Evolutionary conservation across 2,329 filamentous ascomycete species (phyloP).

Genomic region (Didymosphaeria variabile): DNA sequence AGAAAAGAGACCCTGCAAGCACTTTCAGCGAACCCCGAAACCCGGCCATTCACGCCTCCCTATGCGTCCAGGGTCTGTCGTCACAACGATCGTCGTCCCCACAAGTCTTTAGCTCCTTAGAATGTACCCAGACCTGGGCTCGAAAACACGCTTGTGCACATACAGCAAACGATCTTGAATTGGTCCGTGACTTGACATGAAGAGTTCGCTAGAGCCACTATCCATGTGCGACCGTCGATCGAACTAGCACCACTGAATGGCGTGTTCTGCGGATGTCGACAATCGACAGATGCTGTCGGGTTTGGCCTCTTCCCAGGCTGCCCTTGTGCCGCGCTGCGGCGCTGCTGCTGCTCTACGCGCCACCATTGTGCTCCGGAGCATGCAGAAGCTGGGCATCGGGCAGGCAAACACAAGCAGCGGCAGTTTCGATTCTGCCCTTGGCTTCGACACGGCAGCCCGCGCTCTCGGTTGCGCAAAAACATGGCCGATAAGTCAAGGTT

Average conservation of each 20-base stretch:
- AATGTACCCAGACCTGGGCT: constrained; percentile 3
- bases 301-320: background rate
- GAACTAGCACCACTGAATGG: constrained; percentile 2
- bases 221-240: constrained; percentile 9
- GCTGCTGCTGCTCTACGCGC: constrained; percentile 11
- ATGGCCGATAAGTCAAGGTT: constrained; percentile 20
- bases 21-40: constrained; percentile 29
- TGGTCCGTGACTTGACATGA: constrained; percentile 4
- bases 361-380: constrained; percentile 12
- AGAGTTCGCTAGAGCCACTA: background rate
- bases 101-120: constrained; percentile 17
- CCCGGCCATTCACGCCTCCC: constrained; percentile 18
- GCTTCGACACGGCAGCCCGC: constrained; percentile 14
- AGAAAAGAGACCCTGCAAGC: constrained; percentile 18
- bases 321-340: background rate
- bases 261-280: constrained; percentile 9
- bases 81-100: constrained; percentile 20
- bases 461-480: constrained; percentile 28
- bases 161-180: constrained; percentile 20
- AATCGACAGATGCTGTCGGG: background rate
- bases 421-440: background rate
- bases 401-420: constrained; percentile 1
- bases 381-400: background rate
- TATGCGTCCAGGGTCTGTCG: constrained; percentile 10
- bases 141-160: constrained; percentile 17